Percentiles rank a stretch among this genome's conserved stretches.
Evolutionary conservation across 148 eudicot species (phyloP).

Genomic region (Simmondsia chinensis): DNA sequence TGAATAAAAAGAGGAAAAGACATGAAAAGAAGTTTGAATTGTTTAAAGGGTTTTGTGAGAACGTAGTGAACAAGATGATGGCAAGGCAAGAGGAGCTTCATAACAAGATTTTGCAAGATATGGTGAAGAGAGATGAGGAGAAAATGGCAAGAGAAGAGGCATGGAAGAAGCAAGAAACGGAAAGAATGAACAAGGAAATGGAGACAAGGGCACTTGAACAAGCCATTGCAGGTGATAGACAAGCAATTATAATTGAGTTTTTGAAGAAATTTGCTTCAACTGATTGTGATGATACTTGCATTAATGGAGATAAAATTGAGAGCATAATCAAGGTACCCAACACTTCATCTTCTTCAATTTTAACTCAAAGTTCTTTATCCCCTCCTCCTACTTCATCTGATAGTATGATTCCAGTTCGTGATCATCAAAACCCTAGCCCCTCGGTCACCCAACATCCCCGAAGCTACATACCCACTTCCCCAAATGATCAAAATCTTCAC

Average conservation of each 20-base stretch:
- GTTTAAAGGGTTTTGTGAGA: conserved; percentile 63
- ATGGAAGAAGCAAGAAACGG: conserved; percentile 71
- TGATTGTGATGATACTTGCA: conserved; percentile 3
- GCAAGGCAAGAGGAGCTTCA: conserved; percentile 65
- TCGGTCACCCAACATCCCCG: conserved; percentile 5
- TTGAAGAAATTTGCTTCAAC: conserved; percentile 47
- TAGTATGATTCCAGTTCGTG: conserved; percentile 11
- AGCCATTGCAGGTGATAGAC: conserved; percentile 51
- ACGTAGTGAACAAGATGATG: conserved; percentile 56
- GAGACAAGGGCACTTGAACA: conserved; percentile 57
- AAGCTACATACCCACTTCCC: conserved; percentile 14
- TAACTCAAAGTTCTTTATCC: conserved; percentile 19
- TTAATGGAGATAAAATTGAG: conserved; percentile 9
- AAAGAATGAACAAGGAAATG: conserved; percentile 45
- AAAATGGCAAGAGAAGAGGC: conserved; percentile 61
- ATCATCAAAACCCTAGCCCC: conserved; percentile 14
- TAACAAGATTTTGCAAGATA: conserved; percentile 58
- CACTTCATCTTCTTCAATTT: conserved; percentile 15
- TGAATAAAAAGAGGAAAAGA: conserved; percentile 37
- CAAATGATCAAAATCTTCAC: conserved; percentile 10
- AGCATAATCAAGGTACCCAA: conserved; percentile 20
- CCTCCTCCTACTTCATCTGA: conserved; percentile 8
- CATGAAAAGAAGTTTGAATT: conserved; percentile 40
- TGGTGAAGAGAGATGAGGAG: conserved; percentile 63
- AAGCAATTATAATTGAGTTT: conserved; percentile 48